Conservation (phyloP, 2,329 filamentous ascomycete species). For the Atkinsonella texensis region DNA sequence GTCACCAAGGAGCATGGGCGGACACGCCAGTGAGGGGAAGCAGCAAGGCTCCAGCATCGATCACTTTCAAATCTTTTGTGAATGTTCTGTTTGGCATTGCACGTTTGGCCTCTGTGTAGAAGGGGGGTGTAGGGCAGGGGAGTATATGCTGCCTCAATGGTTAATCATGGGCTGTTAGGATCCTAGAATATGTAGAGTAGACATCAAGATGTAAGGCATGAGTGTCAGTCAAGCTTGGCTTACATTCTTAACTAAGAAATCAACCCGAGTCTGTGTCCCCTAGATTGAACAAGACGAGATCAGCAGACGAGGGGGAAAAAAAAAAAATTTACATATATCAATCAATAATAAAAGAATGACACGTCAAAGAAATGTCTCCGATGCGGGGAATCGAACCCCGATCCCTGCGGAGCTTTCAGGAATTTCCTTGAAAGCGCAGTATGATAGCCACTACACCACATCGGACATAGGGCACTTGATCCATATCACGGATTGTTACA, state of each 20-base stretch:
- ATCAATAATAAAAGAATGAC: not conserved
- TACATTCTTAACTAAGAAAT: not conserved
- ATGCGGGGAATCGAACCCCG: slow-evolving; percentile 14
- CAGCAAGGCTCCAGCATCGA: too few relatives aligned
- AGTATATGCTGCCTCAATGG: too few relatives aligned
- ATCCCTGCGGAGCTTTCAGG: slow-evolving; percentile 11
- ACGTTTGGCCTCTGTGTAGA: too few relatives aligned
- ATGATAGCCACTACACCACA: slow-evolving; percentile 14
- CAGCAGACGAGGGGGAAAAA: too few relatives aligned
- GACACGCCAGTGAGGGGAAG: too few relatives aligned
- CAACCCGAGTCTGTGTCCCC: too few relatives aligned
- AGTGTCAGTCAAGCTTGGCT: not conserved
- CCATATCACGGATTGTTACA: slow-evolving; percentile 3
- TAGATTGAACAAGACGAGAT: too few relatives aligned
- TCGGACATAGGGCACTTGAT: slow-evolving; percentile 5
- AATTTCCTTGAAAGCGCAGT: slow-evolving; percentile 11
- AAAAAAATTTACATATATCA: too few relatives aligned
- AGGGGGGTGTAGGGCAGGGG: too few relatives aligned
- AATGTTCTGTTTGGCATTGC: too few relatives aligned
- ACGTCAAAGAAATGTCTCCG: slow-evolving; percentile 8
- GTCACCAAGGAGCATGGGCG: too few relatives aligned
- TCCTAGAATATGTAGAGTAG: not conserved
- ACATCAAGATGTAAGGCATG: not conserved
- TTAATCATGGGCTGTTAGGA: not conserved
- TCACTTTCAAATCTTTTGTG: too few relatives aligned